Evolutionary conservation across 2,329 filamentous ascomycete genomes (phyloP), one percentile per base, ranked within the genome.

Genomic region (Diaporthe batatas): DNA sequence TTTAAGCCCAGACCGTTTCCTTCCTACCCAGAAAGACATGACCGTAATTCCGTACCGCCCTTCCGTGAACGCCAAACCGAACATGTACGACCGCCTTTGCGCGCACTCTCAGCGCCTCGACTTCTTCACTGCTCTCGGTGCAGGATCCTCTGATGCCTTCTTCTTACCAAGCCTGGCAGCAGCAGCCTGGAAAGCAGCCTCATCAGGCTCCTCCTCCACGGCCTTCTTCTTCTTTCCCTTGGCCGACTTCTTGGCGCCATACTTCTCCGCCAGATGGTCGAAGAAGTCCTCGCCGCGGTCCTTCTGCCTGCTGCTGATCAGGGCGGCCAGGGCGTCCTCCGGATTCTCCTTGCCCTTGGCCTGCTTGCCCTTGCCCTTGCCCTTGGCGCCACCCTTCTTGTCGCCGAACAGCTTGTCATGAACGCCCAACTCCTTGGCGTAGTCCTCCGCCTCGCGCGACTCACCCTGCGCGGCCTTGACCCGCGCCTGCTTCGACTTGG

Each of bases 191-290:
- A 91, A 91, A 0, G 87, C 89, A 76, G 90, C 89, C 75, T 92
- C 90, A 0, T 90, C 88, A 2, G 80, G 83, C 18, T 87, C 87
- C 74, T 93, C 91, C 77, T 94, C 92, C 34, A 88, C 81, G 0
- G 79, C 81, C 34, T 82, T 83, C 76, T 87, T 85, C 79, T 89
- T 90, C 79, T 86, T 86, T 14, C 85, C 86, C 78, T 88, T 90
- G 81, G 62, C 42, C 12, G 82, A 77, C 58, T 77, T 75, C 76
- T 86, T 86, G 0, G 80, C 79, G 10, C 85, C 83, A 80, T 97
- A 97, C 83, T 96, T 97, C 64, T 91, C 93, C 72, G 94, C 94
- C 65, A 98, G 82, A 65, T 89, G 85, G 75, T 93, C 93, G 32
- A 97, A 84, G 80, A 97, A 94, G 49, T 84, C 85, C 36, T 83